phyloP scores from a whole-genome alignment of 768 basidiomycete species.

The Aureoboletus auriporus region DNA sequence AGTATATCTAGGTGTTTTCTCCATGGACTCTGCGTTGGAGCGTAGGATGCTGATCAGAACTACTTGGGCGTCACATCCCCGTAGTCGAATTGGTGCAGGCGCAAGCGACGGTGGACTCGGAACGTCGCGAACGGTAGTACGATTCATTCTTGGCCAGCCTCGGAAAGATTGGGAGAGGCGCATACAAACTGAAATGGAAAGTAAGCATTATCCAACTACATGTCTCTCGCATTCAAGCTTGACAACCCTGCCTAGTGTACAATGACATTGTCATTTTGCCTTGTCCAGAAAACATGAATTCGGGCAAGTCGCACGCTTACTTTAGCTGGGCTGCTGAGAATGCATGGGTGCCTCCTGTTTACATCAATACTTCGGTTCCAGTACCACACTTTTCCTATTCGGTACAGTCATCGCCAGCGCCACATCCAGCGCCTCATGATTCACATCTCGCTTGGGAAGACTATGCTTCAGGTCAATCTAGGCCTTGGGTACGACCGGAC shows the following conservation, averaged over 20 bases:
- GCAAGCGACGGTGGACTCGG: constrained; percentile 65
- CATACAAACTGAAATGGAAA: constrained; percentile 85
- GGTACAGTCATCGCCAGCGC: constrained; percentile 50
- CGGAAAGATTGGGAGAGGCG: constrained; percentile 73
- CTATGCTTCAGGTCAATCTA: constrained; percentile 36
- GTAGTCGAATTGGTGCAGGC: constrained; percentile 72
- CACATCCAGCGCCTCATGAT: constrained; percentile 68
- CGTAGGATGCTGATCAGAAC: constrained; percentile 83
- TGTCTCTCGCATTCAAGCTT: constrained; percentile 2
- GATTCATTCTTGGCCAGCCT: constrained; percentile 88
- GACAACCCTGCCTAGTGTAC: constrained; percentile 48
- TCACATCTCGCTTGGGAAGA: constrained; percentile 56
- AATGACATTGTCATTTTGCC: constrained; percentile 86
- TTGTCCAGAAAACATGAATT: constrained; percentile 92
- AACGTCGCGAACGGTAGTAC: constrained; percentile 79
- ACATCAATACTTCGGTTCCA: constrained; percentile 42
- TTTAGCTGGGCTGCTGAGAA: constrained; percentile 91
- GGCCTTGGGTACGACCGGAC: constrained; percentile 82
- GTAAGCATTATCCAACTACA: constrained; percentile 42
- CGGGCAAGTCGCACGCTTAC: constrained; percentile 87
- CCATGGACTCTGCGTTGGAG: constrained; percentile 79
- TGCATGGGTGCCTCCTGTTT: constrained; percentile 86
- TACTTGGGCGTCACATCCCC: constrained; percentile 83
- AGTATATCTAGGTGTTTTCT: constrained; percentile 86
- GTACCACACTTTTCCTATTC: constrained; percentile 61